Evolutionary conservation across 148 eudicot genomes (phyloP), one percentile per base, ranked within the genome.

Genomic region (Oxyria digyna): DNA sequence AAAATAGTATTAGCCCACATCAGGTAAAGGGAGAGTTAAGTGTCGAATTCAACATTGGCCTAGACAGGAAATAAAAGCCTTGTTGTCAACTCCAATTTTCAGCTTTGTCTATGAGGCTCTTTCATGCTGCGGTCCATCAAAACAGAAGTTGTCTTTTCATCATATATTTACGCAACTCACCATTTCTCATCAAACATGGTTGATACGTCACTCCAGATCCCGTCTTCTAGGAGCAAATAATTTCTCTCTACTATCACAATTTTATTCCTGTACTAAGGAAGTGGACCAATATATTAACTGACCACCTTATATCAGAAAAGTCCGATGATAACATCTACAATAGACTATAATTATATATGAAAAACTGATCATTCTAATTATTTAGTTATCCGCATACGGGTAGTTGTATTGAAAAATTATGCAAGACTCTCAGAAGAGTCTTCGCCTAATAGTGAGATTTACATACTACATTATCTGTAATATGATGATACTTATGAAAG

Each of bases 191-290:
- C 91, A 57, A 95, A 88, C 76, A 84, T 68, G 3, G 79, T 64
- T 69, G 97, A 91, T 77, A 95, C 66, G 63, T 87, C 96, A 48
- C 79, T 84, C 99, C 99, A 95, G 23, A 71, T 74, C 72, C 83
- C 91, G 21, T 91, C 88, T 67, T 88, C 88, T 31, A 95, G 75
- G 23, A 95, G 74, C 83, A 95, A 74, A 83, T 95, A 95, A 78
- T 87, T 91, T 64, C 99, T 97, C 80, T 95, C 99, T 41, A 88
- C 93, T 70, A 95, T 79, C 71, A 95, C 93, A 72, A 95, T 81
- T 75, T 95, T 95, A 84, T 95, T 96, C 85, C 99, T 95, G 38
- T 15, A 29, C 38, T 27, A 31, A 59, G 31, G 38, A 59, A 29
- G 65, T 29, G 33, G 73, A 1, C 38, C 67, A 59, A 68, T 15